Conservation (phyloP, 176 grass and related monocot species). For the Zea luxurians region DNA sequence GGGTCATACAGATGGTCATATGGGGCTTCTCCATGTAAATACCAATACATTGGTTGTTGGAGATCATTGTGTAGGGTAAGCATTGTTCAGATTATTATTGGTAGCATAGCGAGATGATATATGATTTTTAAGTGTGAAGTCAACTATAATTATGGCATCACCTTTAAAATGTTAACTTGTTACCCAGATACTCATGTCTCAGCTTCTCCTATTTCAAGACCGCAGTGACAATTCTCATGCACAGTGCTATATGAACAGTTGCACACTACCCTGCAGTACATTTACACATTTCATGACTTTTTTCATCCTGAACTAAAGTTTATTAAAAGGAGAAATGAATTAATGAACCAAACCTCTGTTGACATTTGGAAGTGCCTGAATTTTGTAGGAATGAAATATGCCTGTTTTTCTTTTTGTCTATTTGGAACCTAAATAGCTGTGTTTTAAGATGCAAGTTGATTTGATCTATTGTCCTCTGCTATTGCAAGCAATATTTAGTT, state of each 20-base stretch:
- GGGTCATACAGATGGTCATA: slow-evolving; percentile 97
- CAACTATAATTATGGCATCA: not conserved
- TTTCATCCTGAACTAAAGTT: not conserved
- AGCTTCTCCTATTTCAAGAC: not conserved
- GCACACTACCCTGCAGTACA: too few species aligned
- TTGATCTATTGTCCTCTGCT: not conserved
- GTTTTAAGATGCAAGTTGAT: not conserved
- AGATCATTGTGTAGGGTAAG: slow-evolving; percentile 98
- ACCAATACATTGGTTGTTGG: slow-evolving; percentile 86
- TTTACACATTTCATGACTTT: not conserved
- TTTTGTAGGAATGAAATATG: not conserved
- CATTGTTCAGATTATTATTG: slow-evolving; percentile 19
- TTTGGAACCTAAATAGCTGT: not conserved
- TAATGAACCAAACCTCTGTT: not conserved
- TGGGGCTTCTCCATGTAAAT: slow-evolving; percentile 74
- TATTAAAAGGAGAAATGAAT: not conserved
- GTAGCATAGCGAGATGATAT: not conserved
- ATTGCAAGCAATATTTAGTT: not conserved
- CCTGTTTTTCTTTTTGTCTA: not conserved
- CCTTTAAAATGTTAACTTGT: slow-evolving; percentile 2
- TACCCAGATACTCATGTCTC: not conserved
- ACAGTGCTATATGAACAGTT: too few species aligned
- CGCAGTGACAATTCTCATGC: not conserved
- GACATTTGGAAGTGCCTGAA: not conserved
- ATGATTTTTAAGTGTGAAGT: slow-evolving; percentile 1